Conservation (phyloP, 805 yeast genomes). For the Lipomyces sp. region DNA sequence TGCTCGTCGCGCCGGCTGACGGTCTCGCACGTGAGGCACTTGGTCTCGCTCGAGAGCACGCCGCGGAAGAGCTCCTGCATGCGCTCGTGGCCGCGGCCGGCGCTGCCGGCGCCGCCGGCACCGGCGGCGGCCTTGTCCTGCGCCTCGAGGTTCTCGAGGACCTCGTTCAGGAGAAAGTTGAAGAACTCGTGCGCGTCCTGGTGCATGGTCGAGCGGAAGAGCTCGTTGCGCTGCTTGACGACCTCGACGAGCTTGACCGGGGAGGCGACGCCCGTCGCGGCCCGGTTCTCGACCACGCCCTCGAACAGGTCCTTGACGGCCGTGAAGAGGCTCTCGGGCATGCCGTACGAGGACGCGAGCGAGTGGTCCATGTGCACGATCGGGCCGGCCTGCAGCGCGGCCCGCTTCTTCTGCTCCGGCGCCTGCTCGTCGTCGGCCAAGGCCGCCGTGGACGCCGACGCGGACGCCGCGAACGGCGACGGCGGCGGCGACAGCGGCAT, state of each 20-base stretch:
- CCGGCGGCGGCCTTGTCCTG: constrained; percentile 23
- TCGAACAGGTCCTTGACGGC: constrained; percentile 85
- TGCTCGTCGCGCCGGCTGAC: constrained; percentile 77
- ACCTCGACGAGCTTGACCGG: constrained; percentile 72
- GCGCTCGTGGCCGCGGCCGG: constrained; percentile 38
- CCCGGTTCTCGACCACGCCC: constrained; percentile 66
- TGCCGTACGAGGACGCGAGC: constrained; percentile 49
- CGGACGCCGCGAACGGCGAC: background rate
- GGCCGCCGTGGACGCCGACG: constrained; percentile 2
- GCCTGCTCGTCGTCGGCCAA: constrained; percentile 20
- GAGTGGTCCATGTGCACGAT: constrained; percentile 76
- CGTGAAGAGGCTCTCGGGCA: constrained; percentile 52
- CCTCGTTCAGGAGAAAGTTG: constrained; percentile 78
- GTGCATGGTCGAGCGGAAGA: constrained; percentile 89
- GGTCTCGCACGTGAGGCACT: constrained; percentile 85
- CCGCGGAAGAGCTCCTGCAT: constrained; percentile 81
- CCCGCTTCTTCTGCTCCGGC: constrained; percentile 25
- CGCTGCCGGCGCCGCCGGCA: background rate
- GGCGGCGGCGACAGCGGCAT: constrained; percentile 1
- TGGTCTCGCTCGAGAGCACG: constrained; percentile 75
- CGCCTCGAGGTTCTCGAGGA: constrained; percentile 46
- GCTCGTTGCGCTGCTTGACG: constrained; percentile 73
- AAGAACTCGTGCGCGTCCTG: constrained; percentile 98
- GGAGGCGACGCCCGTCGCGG: constrained; percentile 77
- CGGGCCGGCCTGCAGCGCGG: constrained; percentile 17